These are phyloP conservation scores for Hypoxylon sp. DNA, from an alignment of 2,329 filamentous ascomycete genomes.

Conservation along the genomic window DNA sequence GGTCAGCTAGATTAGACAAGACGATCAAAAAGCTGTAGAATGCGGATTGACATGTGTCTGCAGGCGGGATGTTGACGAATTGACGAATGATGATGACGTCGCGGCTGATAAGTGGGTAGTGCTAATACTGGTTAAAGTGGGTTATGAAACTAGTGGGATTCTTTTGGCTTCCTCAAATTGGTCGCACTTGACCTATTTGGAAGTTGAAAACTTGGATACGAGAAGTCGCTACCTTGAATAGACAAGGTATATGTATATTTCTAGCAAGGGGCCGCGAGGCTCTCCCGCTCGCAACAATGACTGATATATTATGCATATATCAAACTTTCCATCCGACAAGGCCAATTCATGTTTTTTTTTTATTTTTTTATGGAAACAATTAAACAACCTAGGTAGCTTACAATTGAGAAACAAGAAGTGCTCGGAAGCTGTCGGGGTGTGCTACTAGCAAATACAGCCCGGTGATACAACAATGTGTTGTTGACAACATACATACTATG, in stretches of 20 bases:
- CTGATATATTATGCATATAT: conserved; percentile 10
- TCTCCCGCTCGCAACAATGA: neutral
- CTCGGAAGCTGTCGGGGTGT: conserved; percentile 27
- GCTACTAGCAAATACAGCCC: conserved; percentile 28
- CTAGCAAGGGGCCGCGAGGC: neutral
- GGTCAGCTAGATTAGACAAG: conserved; percentile 28
- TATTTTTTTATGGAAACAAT: conserved; percentile 7
- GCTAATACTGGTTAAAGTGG: conserved; percentile 33
- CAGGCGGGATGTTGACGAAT: conserved; percentile 44
- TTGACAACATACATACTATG: no score
- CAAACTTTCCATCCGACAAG: neutral
- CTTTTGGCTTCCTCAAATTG: conserved; percentile 37
- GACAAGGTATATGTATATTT: conserved; percentile 6
- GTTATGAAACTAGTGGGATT: conserved; percentile 37
- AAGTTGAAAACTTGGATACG: conserved; percentile 47
- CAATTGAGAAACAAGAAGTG: neutral
- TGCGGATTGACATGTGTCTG: conserved; percentile 43
- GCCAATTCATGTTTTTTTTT: neutral
- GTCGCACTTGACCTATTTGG: conserved; percentile 34
- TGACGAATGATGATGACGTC: conserved; percentile 48
- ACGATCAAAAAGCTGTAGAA: conserved; percentile 24
- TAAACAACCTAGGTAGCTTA: neutral
- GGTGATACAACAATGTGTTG: conserved; percentile 32
- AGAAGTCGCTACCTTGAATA: conserved; percentile 35
- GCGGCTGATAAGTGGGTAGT: conserved; percentile 40